Base-by-base conservation (phyloP, 257 asterid genomes). In the Solanum gandarillasii region DNA sequence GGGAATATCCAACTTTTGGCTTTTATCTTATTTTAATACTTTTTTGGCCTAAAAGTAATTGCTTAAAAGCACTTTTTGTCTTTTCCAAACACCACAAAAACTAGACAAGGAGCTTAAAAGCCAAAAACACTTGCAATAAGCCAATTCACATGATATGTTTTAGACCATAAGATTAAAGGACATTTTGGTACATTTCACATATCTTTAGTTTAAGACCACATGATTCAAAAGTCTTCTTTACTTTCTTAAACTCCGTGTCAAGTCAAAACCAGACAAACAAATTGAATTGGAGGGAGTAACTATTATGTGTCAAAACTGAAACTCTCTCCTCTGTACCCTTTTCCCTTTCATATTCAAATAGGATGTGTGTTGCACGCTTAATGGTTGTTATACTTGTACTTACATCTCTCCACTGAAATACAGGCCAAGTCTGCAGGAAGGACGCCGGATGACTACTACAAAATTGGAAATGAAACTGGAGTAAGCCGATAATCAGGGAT, bases 371-470 rank as follows among this genome's bases (percentile, higher is more conserved):
- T 78, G 83, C 68, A 32, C 60, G 55, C 70, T 87, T 86, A 88
- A 76, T 88, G 76, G 58, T 86, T 90, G 74, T 65, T 60, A 43
- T 58, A 65, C 85, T 84, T 78, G 84, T 60, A 36, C 60, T 89
- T 58, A 84, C 87, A 84, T 89, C 70, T 70, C 67, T 48, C 38
- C 87, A 29, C 68, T 82, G 41, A 82, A 29, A 29, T 88, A 87
- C 95, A 97, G 99, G 98, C 99, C 83, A 97, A 97, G 93, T 93
- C 99, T 90, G 91, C 98, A 86, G 99, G 98, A 92, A 92, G 90
- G 88, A 92, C 93, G 62, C 94, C 98, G 84, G 98, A 93, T 86
- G 92, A 95, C 93, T 95, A 90, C 88, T 91, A 34, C 83, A 92
- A 87, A 71, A 88, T 85, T 87, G 98, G 99, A 6, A 90, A 94